Evolutionary conservation across 2,329 filamentous ascomycete species (phyloP), one percentile per base, ranked within the genome.

Genomic region (Nothopassalora personata): DNA sequence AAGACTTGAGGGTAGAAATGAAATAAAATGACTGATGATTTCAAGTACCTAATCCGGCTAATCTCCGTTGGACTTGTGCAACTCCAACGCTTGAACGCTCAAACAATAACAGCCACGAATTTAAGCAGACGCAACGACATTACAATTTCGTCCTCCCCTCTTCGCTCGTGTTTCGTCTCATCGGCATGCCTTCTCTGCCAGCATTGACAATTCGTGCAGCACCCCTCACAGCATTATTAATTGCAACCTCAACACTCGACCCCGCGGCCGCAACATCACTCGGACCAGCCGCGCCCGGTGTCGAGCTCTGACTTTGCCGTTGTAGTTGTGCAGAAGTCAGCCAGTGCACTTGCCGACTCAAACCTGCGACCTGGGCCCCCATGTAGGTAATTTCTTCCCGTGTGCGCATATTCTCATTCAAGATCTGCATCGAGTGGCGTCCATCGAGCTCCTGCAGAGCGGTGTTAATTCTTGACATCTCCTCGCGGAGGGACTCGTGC

Each of bases 261-360:
- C 63, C 64, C 34, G 59, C 60, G 9, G 58, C 59, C n/a, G 53
- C 59, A 30, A 55, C 57, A 33, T 51, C 56, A 31, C 53, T 56
- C 34, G 56, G 56, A 15, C 51, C 45, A 2, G 48, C 47, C 31
- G 57, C 49, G 45, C 62, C 58, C 8, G 62, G 63, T 11, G 64
- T 65, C 19, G 47, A 55, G 53, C 61, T 62, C 31, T 57, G 45
- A 31, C 64, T 59, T 50, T 67, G 66, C 23, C 77, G 72, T 59
- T 83, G 80, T 60, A 85, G 70, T 18, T 82, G 79, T 1, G 81
- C 78, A 60, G 81, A 83, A 67, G 84, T 81, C 11, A 86, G 76
- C 84, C 84, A 86, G 54, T 85, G 83, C 23, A 86, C 75, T 66
- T 86, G 84, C 74, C 85, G 79, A 56, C 81, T 78, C 61, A 86